phyloP scores from a whole-genome alignment of 768 basidiomycete species.

The Roridomyces roridus region DNA sequence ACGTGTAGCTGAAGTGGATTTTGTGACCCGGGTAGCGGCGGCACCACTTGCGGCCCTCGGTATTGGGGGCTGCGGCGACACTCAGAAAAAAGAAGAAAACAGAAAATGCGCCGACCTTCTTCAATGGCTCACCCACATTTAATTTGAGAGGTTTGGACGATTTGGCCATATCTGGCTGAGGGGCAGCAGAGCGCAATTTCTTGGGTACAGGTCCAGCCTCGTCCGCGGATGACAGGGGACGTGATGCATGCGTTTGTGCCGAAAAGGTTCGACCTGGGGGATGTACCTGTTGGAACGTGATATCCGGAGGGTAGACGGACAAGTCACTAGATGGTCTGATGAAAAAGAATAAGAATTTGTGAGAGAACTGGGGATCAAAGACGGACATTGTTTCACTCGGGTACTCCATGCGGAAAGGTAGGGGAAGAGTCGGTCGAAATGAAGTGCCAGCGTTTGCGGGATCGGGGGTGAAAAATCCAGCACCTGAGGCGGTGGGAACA shows the following conservation, averaged over 20 bases:
- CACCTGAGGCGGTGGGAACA: constrained; percentile 63
- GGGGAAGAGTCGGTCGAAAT: constrained; percentile 57
- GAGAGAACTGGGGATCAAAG: constrained; percentile 14
- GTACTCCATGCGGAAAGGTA: constrained; percentile 65
- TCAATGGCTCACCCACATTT: constrained; percentile 71
- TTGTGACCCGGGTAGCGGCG: constrained; percentile 53
- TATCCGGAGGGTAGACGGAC: constrained; percentile 58
- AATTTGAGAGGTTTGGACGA: constrained; percentile 64
- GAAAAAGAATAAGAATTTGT: constrained; percentile 10
- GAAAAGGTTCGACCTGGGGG: constrained; percentile 51
- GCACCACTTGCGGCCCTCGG: constrained; percentile 59
- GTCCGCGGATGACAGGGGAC: constrained; percentile 83
- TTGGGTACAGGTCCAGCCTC: constrained; percentile 82
- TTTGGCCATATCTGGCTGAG: constrained; percentile 59
- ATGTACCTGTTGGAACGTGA: constrained; percentile 61
- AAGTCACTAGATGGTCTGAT: constrained; percentile 63
- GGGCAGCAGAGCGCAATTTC: constrained; percentile 69
- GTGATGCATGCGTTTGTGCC: constrained; percentile 57
- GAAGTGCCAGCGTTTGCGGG: constrained; percentile 58
- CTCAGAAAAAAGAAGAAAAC: constrained; percentile 86
- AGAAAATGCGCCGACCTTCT: constrained; percentile 93
- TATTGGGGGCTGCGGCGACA: constrained; percentile 76
- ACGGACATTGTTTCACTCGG: constrained; percentile 69
- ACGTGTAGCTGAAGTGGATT: constrained; percentile 58
- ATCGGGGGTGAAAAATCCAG: constrained; percentile 82